Conservation (phyloP, 768 basidiomycete species). For the Leccinum subgranulosum region DNA sequence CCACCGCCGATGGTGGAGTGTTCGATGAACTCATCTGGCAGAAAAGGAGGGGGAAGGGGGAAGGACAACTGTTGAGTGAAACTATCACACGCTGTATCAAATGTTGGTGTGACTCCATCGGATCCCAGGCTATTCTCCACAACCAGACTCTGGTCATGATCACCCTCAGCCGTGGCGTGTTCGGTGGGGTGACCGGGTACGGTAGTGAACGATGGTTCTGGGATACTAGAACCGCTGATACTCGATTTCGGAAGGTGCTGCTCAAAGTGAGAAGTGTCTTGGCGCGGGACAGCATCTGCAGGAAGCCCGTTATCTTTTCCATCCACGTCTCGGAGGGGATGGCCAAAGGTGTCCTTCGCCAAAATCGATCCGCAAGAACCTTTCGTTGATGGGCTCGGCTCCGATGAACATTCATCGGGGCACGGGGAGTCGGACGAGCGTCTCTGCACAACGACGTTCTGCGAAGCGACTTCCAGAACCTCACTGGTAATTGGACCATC, state of each 20-base stretch:
- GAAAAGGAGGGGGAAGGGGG: constrained; percentile 17
- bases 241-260: neutral
- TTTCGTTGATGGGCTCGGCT: neutral
- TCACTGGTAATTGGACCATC: neutral
- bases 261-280: neutral
- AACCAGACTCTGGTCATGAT: neutral
- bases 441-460: neutral
- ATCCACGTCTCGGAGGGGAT: neutral
- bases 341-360: neutral
- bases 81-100: neutral
- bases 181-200: neutral
- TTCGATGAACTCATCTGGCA: constrained; percentile 2
- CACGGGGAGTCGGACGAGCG: neutral
- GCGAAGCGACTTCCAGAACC: neutral
- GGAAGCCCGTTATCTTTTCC: neutral
- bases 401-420: neutral
- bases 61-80: constrained; percentile 16
- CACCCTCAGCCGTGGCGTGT: neutral
- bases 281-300: neutral
- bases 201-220: neutral
- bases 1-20: neutral
- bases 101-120: neutral
- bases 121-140: neutral
- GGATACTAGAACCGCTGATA: neutral
- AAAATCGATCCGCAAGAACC: neutral